These are phyloP conservation scores for Periconia macrospinosa DNA, from an alignment of 2,329 filamentous ascomycete species.

Conservation along the genomic window DNA sequence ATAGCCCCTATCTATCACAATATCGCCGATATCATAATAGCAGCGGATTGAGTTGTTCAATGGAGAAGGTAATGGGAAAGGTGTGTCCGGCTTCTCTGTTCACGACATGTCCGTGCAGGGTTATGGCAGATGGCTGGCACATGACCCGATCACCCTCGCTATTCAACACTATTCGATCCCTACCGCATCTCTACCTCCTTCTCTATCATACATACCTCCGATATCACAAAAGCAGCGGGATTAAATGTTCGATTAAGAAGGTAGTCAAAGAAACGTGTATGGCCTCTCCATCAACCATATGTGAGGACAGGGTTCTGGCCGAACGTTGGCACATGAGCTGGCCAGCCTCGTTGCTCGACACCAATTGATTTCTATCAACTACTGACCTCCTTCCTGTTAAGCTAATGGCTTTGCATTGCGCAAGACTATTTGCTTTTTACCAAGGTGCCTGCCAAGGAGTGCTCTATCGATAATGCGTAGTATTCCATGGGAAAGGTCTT, in stretches of 20 bases:
- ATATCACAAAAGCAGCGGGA: not conserved
- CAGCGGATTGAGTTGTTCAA: constrained; percentile 11
- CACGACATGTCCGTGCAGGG: constrained; percentile 14
- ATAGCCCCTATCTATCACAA: too few relatives aligned
- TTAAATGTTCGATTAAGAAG: constrained; percentile 20
- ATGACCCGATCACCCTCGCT: constrained; percentile 7
- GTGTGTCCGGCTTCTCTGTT: constrained; percentile 17
- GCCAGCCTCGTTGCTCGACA: constrained; percentile 7
- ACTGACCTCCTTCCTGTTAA: constrained; percentile 25
- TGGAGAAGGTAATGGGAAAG: constrained; percentile 22
- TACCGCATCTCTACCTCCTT: constrained; percentile 7
- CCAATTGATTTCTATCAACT: not conserved
- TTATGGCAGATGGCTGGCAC: constrained; percentile 8
- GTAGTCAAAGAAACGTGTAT: constrained; percentile 20
- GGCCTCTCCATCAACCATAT: constrained; percentile 12
- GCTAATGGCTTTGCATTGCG: constrained; percentile 7
- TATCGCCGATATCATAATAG: too few relatives aligned
- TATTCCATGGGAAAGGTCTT: not conserved
- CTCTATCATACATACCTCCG: too few relatives aligned
- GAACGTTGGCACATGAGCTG: constrained; percentile 9
- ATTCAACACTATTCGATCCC: constrained; percentile 9
- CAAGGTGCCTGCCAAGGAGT: constrained; percentile 7
- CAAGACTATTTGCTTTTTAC: constrained; percentile 10
- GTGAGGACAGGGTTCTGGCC: constrained; percentile 10
- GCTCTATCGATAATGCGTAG: constrained; percentile 11